Conservation (phyloP, 2,329 filamentous ascomycete genomes). For the Stagonosporopsis tanaceti region DNA sequence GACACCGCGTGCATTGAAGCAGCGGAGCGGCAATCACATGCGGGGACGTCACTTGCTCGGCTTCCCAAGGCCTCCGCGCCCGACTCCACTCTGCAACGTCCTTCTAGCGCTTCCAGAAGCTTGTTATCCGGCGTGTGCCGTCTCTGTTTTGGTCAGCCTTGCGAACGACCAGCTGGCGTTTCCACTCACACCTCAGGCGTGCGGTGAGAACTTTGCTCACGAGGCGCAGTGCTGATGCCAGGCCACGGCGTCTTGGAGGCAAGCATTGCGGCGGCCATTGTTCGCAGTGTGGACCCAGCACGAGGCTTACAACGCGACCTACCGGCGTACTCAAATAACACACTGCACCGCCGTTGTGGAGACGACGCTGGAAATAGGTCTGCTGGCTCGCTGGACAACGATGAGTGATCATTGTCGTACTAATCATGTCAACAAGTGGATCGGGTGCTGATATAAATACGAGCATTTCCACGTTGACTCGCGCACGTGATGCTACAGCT, state of each 20-base stretch:
- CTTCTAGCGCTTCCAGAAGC: slow-evolving; percentile 11
- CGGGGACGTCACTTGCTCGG: slow-evolving; percentile 1
- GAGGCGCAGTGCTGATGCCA: slow-evolving; percentile 1
- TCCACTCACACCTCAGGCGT: not conserved
- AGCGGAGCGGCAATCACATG: slow-evolving; percentile 20
- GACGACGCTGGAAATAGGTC: not conserved
- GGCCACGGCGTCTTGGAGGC: not conserved
- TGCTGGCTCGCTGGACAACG: slow-evolving; percentile 1
- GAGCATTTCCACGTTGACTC: not conserved
- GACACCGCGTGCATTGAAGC: not conserved
- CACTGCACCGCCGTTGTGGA: not conserved
- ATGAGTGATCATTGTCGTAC: not conserved
- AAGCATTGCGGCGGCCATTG: not conserved
- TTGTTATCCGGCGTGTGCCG: not conserved
- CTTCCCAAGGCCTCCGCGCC: slow-evolving; percentile 1
- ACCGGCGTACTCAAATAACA: not conserved
- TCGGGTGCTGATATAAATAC: not conserved
- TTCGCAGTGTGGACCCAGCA: slow-evolving; percentile 4
- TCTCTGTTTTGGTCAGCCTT: not conserved
- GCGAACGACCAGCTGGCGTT: not conserved
- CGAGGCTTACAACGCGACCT: slow-evolving; percentile 7
- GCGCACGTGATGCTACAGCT: not conserved
- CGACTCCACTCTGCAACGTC: slow-evolving; percentile 4
- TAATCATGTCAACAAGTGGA: not conserved
- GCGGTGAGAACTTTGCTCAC: not conserved